These are phyloP conservation scores for Podaxis mareebaensis DNA, from an alignment of 768 basidiomycete species.

Conservation along the genomic window DNA sequence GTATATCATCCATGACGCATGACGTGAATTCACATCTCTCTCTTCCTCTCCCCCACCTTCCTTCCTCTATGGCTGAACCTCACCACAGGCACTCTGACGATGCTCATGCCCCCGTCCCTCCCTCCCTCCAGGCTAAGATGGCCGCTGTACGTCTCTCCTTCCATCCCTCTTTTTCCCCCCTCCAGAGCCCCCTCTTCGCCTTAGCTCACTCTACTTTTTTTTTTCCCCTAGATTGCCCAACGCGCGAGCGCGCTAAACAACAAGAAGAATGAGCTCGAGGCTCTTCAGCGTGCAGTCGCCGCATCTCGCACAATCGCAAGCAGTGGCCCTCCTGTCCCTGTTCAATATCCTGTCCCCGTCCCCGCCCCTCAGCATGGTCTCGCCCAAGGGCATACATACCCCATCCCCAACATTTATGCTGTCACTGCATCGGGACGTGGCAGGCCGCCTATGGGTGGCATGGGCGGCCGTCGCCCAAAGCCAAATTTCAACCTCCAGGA, in stretches of 20 bases:
- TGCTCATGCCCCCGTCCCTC: slow-evolving; percentile 72
- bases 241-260: slow-evolving; percentile 14
- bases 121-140: slow-evolving; percentile 91
- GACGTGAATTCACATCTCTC: not conserved
- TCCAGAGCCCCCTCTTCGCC: not conserved
- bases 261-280: slow-evolving; percentile 13
- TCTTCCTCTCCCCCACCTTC: not conserved
- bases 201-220: not conserved
- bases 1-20: slow-evolving; percentile 21
- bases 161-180: not conserved
- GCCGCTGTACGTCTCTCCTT: slow-evolving; percentile 63
- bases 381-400: not conserved
- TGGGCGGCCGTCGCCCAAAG: slow-evolving; percentile 47
- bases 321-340: not conserved
- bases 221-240: slow-evolving; percentile 15
- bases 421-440: slow-evolving; percentile 23
- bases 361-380: slow-evolving; percentile 31
- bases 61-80: slow-evolving; percentile 8
- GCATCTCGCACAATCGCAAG: not conserved
- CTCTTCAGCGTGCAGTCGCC: slow-evolving; percentile 13
- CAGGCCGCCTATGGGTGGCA: slow-evolving; percentile 26
- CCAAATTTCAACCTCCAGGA: slow-evolving; percentile 65
- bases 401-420: slow-evolving; percentile 16
- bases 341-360: slow-evolving; percentile 24
- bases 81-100: slow-evolving; percentile 18